Conservation (phyloP, 2,329 filamentous ascomycete genomes). For the Fusarium xyrophilum region DNA sequence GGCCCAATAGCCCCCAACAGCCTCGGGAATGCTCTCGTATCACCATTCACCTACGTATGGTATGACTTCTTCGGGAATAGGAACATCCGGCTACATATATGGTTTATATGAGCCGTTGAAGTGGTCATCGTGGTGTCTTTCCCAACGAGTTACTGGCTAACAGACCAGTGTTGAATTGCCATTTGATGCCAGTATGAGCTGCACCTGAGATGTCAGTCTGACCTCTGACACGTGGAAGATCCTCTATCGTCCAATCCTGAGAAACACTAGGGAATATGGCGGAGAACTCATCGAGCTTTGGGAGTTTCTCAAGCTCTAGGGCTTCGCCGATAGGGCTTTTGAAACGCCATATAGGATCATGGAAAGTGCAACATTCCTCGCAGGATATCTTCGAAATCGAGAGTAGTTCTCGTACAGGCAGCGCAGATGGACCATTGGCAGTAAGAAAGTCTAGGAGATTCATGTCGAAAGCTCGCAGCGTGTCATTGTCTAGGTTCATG, state of each 20-base stretch:
- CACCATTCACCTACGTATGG: background rate
- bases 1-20: background rate
- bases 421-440: fast-evolving
- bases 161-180: background rate
- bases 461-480: background rate
- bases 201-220: fast-evolving
- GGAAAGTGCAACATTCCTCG: background rate
- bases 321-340: fast-evolving
- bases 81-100: fast-evolving
- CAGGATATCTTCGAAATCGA: background rate
- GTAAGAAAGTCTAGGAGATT: fast-evolving
- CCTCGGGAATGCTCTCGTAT: fast-evolving
- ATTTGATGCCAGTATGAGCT: background rate
- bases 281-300: background rate
- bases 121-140: background rate
- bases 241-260: fast-evolving
- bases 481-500: background rate
- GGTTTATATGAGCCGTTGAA: fast-evolving
- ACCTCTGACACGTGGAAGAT: fast-evolving
- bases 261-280: fast-evolving
- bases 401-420: background rate
- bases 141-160: background rate
- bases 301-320: fast-evolving
- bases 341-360: fast-evolving
- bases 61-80: background rate